Evolutionary conservation across 495 filamentous ascomycete genomes (phyloP), one percentile per base, ranked within the genome.

Genomic region (Articulospora tetracladia): DNA sequence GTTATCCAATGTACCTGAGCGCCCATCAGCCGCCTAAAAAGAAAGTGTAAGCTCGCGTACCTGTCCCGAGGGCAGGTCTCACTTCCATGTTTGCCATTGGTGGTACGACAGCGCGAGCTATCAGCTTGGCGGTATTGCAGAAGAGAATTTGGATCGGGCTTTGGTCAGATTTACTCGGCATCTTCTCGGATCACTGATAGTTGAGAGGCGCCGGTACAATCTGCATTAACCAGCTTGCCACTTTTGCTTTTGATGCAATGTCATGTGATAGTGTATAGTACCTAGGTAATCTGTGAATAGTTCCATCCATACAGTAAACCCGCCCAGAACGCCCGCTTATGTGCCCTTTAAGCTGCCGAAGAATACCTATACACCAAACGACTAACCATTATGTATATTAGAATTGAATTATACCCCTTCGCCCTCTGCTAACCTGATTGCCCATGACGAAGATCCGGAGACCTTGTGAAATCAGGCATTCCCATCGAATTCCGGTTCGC

Each of bases 11-110:
- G 25, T 24, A 8, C 22, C 19, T 19, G 10, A 25, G 15, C 19
- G 15, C 28, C 25, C 1, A 44, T 47, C 54, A 57, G 20, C 36
- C 36, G 32, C 36, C 23, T 2, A 13, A 57, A 57, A 57, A 57
- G 44, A 24, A 39, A 57, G 46, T 19, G 2, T 12, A 23, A 13
- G 19, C 24, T 57, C 54, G 36, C 22, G 32, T 57, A 27, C 55
- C 24, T 57, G 7, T 30, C 32, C 41, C n/a, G 25, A 57, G 6
- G 20, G n/a, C 25, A 17, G 24, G 53, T 20, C 53, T 41, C 39
- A 30, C 41, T 20, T 44, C 13, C 27, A 17, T 6, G 11, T n/a
- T 28, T 41, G n/a, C 32, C 2, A 49, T 57, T 57, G 55, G 55
- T 22, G 41, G 23, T 13, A 30, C 20, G 41, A 19, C 8, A 15